Conservation (phyloP, 148 eudicot genomes). For the Vaccinium vitisidaea region DNA sequence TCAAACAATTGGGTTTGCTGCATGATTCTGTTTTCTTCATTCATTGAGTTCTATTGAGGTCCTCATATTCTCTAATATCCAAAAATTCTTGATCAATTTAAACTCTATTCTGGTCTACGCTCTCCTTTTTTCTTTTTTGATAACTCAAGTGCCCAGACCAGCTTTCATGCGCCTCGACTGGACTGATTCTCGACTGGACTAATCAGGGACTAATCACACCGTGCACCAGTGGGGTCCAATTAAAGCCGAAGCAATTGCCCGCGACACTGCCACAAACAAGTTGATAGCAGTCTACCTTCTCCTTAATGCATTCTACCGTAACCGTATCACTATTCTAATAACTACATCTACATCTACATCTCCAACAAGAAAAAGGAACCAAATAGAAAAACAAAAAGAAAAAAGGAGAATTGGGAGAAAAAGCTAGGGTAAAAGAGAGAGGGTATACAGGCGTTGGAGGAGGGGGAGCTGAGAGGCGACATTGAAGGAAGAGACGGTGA, state of each 20-base stretch:
- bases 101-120: neutral
- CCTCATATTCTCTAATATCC: neutral
- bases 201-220: no score
- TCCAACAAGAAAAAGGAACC: neutral
- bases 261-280: neutral
- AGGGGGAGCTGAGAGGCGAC: constrained; percentile 75
- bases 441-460: constrained; percentile 65
- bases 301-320: neutral
- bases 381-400: neutral
- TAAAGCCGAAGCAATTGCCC: no score
- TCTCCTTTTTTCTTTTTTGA: no score
- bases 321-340: neutral
- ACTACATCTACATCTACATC: neutral
- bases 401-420: neutral
- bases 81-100: neutral
- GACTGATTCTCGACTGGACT: no score
- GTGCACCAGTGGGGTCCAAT: no score
- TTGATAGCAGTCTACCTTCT: neutral
- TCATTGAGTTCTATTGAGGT: neutral
- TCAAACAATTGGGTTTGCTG: neutral
- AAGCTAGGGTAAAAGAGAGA: constrained; percentile 11
- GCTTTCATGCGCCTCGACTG: no score
- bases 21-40: neutral
- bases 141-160: no score
- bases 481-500: constrained; percentile 85